These are phyloP conservation scores for Mycena filopes DNA, from an alignment of 768 basidiomycete species.

Conservation along the genomic window DNA sequence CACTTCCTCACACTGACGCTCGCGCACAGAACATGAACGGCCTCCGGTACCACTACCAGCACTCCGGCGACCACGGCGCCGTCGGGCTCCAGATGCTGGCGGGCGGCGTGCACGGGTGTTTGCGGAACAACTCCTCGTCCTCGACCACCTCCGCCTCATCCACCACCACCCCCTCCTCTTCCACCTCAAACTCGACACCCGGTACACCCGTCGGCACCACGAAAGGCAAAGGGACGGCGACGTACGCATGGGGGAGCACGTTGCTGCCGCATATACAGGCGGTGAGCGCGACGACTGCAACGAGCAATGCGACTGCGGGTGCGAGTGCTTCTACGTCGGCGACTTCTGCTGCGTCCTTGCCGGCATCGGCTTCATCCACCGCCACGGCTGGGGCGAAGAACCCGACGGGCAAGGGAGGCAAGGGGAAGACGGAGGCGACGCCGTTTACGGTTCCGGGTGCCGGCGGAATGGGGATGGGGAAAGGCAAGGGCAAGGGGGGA, in stretches of 20 bases:
- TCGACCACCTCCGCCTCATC: no score
- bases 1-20: no score
- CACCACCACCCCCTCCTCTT: no score
- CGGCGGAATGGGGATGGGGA: no score
- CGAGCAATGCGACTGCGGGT: constrained; percentile 1
- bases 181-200: background rate
- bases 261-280: constrained; percentile 33
- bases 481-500: no score
- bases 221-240: background rate
- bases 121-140: constrained; percentile 30
- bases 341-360: no score
- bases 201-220: background rate
- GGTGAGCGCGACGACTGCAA: constrained; percentile 5
- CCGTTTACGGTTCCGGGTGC: no score
- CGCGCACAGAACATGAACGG: constrained; percentile 92
- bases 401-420: no score
- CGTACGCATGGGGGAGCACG: constrained; percentile 35
- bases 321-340: no score
- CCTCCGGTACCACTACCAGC: constrained; percentile 94
- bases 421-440: no score
- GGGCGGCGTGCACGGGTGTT: constrained; percentile 72
- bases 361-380: constrained; percentile 2
- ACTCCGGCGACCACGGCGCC: constrained; percentile 94
- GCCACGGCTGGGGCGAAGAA: background rate
- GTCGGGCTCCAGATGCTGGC: constrained; percentile 88